Percentiles rank a stretch among this genome's conserved stretches.
Evolutionary conservation across 2,329 filamentous ascomycete genomes (phyloP).

Genomic region (Oidium heveae): DNA sequence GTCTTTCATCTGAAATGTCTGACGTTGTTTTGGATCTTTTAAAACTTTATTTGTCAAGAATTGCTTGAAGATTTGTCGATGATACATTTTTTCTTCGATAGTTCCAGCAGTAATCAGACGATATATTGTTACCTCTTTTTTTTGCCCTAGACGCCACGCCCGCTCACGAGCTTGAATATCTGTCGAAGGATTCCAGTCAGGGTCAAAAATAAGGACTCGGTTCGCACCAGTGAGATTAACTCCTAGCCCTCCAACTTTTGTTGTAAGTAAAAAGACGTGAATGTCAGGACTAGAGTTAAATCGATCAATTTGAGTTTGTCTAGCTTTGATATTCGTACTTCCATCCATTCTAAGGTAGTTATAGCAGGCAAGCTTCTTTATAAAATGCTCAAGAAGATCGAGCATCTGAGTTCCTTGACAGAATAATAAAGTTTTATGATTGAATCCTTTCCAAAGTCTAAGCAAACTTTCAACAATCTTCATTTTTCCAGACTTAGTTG

Average conservation of each 20-base stretch:
- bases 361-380: constrained; percentile 40
- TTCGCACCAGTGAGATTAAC: constrained; percentile 89
- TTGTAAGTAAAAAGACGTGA: constrained; percentile 80
- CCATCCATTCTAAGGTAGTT: constrained; percentile 84
- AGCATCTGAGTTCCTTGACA: constrained; percentile 89
- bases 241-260: constrained; percentile 80
- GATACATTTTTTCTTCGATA: constrained; percentile 97
- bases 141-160: constrained; percentile 88
- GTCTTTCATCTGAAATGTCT: constrained; percentile 73
- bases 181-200: constrained; percentile 95
- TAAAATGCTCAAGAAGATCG: constrained; percentile 69
- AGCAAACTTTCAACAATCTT: constrained; percentile 75
- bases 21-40: constrained; percentile 77
- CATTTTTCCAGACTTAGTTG: constrained; percentile 77
- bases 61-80: constrained; percentile 95
- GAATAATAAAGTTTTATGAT: constrained; percentile 83
- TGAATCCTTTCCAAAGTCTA: constrained; percentile 59
- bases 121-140: constrained; percentile 85
- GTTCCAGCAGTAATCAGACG: constrained; percentile 95
- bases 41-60: constrained; percentile 92
- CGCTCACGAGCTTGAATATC: constrained; percentile 87
- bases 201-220: constrained; percentile 92
- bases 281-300: constrained; percentile 67
- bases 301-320: constrained; percentile 74
- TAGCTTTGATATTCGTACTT: constrained; percentile 60